Evolutionary conservation across 345 rosid genomes (phyloP).

Genomic region (Sonneratia caseolaris): DNA sequence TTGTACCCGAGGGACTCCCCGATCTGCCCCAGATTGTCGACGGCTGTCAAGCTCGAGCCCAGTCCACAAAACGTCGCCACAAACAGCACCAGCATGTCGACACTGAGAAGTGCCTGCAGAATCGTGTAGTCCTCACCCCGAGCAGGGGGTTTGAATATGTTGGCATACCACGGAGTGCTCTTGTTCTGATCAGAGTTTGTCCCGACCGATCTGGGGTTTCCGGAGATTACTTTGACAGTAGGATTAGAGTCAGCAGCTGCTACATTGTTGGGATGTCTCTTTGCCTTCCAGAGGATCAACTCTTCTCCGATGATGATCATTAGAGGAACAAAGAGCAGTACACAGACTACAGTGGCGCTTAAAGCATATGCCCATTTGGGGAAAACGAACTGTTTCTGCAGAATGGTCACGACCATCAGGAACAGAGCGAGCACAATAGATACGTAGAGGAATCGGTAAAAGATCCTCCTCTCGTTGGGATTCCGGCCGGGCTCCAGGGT

Average conservation of each 20-base stretch:
- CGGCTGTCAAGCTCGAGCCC: conserved; percentile 72
- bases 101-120: conserved; percentile 64
- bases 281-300: conserved; percentile 40
- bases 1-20: conserved; percentile 85
- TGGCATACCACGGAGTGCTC: conserved; percentile 36
- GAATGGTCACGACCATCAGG: conserved; percentile 50
- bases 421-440: conserved; percentile 60
- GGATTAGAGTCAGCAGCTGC: background rate
- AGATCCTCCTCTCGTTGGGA: conserved; percentile 47
- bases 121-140: conserved; percentile 92
- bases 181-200: conserved; percentile 6
- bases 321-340: conserved; percentile 56
- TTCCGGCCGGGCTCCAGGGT: conserved; percentile 37
- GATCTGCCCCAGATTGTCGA: conserved; percentile 82
- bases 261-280: conserved; percentile 23
- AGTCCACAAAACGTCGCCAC: conserved; percentile 60
- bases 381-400: conserved; percentile 44
- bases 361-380: conserved; percentile 40
- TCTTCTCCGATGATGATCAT: conserved; percentile 53
- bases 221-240: background rate
- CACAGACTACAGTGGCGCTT: conserved; percentile 35
- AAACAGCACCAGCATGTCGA: conserved; percentile 59
- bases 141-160: conserved; percentile 41
- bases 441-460: conserved; percentile 48
- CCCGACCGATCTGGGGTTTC: conserved; percentile 16